Evolutionary conservation across 306 rosid genomes (phyloP).

Genomic region (Albizia julibrissin): DNA sequence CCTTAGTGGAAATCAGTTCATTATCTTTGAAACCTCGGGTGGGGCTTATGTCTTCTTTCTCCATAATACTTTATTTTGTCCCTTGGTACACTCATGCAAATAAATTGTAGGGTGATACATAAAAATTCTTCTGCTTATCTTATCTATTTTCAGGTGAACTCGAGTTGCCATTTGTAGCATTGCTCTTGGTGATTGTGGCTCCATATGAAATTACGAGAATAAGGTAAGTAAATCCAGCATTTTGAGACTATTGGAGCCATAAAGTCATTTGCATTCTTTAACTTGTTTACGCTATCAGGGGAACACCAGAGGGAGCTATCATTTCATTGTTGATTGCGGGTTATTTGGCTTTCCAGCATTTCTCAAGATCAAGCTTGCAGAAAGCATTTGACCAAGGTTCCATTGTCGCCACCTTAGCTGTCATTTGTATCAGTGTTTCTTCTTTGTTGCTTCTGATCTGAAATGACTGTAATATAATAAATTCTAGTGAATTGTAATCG

Average conservation of each 20-base stretch:
- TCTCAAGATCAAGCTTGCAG: constrained; percentile 69
- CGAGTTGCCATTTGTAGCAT: constrained; percentile 79
- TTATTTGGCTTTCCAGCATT: constrained; percentile 93
- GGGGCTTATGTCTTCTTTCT: constrained; percentile 3
- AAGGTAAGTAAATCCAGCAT: constrained; percentile 45
- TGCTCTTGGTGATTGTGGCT: constrained; percentile 73
- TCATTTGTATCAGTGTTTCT: constrained; percentile 46
- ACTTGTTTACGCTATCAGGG: constrained; percentile 50
- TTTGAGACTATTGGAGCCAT: neutral
- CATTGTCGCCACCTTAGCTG: constrained; percentile 73
- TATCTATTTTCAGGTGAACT: constrained; percentile 65
- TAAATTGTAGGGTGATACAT: neutral
- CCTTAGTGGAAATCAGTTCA: constrained; percentile 1
- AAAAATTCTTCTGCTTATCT: neutral
- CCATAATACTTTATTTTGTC: constrained; percentile 30
- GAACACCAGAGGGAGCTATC: constrained; percentile 74
- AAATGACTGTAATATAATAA: constrained; percentile 40
- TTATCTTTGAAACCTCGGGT: constrained; percentile 14
- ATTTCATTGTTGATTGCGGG: constrained; percentile 68
- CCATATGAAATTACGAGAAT: constrained; percentile 65
- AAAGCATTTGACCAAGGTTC: constrained; percentile 87
- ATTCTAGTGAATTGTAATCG: constrained; percentile 29
- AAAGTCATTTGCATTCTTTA: constrained; percentile 5
- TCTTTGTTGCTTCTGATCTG: constrained; percentile 68
- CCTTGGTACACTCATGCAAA: constrained; percentile 2